Evolutionary conservation across 2,329 filamentous ascomycete genomes (phyloP), one percentile per base, ranked within the genome.

Genomic region (Cladosporium sp.): DNA sequence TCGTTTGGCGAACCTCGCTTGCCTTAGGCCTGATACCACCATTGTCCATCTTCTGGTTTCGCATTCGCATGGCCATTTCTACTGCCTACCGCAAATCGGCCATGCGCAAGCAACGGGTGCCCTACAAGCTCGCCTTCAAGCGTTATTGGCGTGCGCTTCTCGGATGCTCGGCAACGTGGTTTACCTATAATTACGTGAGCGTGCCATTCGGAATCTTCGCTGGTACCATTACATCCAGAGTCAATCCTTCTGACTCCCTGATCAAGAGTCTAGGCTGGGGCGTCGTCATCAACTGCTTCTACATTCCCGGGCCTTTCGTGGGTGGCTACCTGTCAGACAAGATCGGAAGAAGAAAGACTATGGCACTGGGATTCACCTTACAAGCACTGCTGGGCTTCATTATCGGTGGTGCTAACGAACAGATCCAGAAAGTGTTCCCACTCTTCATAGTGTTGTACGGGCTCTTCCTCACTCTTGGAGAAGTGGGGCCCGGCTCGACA

Each of bases 151-250:
- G 83, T 72, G 85, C 91, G 26, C 80, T 94, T 73, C 86, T 1
- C 79, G 88, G n/a, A 89, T 93, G 61, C 65, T 88, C 87, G 67
- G 71, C 89, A 32, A 90, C 94, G 72, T 95, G 92, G 92, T 94
- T 94, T 77, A 84, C 93, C 67, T 81, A 81, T 71, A 80, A 85
- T 84, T 96, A 96, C 78, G 92, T 90, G 4, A 81, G 87, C 2
- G 96, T 96, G 75, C 89, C 90, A 0, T 96, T 96, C 74, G 86
- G 90, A 60, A 92, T 96, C 74, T 97, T 95, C 80, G 90, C 90
- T 0, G 89, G 89, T 1, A 85, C 88, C 1, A 94, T 96, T 72
- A 80, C 94, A 0, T 78, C 81, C 44, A 87, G 86, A 66, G 85
- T 92, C 8, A 77, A 6, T 84, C 66, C 69, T 18, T 41, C 87